Evolutionary conservation across 2,329 filamentous ascomycete species (phyloP).

Genomic region (Graphilbum sp.): DNA sequence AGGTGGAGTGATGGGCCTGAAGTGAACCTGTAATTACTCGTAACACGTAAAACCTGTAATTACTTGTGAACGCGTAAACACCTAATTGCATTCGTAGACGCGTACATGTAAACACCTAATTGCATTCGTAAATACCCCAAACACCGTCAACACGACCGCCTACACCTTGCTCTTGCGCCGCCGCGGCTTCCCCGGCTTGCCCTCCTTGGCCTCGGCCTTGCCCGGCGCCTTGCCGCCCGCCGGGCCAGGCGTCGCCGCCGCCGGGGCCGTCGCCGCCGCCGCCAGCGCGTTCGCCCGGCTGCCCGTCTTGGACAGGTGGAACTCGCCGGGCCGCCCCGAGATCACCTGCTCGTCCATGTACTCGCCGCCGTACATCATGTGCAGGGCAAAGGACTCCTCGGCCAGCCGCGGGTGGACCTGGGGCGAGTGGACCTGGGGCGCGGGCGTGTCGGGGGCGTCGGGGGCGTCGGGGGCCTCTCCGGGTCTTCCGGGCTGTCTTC

Average conservation of each 20-base stretch:
- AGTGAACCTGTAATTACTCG: no score
- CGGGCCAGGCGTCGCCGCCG: not conserved
- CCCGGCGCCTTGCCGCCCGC: not conserved
- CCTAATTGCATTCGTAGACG: no score
- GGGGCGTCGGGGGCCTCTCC: no score
- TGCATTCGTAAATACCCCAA: no score
- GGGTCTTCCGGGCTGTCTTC: no score
- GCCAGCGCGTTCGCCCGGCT: constrained; percentile 22
- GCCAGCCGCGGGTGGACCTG: constrained; percentile 29
- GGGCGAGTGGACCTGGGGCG: constrained; percentile 14
- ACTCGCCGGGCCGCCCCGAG: constrained; percentile 47
- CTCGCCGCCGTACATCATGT: constrained; percentile 43
- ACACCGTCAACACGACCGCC: not conserved
- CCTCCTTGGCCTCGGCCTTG: constrained; percentile 4
- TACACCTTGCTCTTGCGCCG: constrained; percentile 28
- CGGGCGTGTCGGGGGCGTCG: not conserved
- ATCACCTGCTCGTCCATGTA: constrained; percentile 55
- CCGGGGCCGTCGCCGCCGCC: not conserved
- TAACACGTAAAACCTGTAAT: no score
- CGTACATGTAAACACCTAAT: no score
- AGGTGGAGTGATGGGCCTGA: constrained; percentile 32
- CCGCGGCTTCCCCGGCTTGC: constrained; percentile 28
- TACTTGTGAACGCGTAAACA: no score
- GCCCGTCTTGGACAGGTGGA: constrained; percentile 46
- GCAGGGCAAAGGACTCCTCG: constrained; percentile 40